These are phyloP conservation scores for Trichoderma brevicompactum DNA, from an alignment of 2,329 filamentous ascomycete genomes.

Conservation along the genomic window DNA sequence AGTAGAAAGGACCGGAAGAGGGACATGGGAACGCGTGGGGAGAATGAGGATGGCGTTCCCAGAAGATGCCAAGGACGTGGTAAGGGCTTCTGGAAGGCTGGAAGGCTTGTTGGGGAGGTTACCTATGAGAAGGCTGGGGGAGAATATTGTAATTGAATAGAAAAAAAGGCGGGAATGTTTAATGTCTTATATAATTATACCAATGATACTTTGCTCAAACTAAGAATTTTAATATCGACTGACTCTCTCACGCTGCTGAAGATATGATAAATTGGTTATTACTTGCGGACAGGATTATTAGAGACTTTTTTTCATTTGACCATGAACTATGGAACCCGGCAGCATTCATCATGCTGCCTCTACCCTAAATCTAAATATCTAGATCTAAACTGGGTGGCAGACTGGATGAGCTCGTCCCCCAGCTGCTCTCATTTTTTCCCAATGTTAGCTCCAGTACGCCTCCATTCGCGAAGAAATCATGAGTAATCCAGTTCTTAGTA, in stretches of 20 bases:
- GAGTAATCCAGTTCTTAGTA: conserved; percentile 62
- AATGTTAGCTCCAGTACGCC: conserved; percentile 60
- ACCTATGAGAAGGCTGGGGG: conserved; percentile 41
- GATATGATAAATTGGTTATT: not conserved
- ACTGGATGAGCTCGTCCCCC: conserved; percentile 15
- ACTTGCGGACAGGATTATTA: too few species aligned
- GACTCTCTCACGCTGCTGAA: not conserved
- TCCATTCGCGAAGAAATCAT: conserved; percentile 63
- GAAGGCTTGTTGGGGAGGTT: conserved; percentile 41
- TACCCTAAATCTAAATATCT: conserved; percentile 1
- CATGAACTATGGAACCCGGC: too few species aligned
- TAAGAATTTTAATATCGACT: not conserved
- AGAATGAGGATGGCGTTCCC: conserved; percentile 44
- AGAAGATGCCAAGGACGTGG: conserved; percentile 41
- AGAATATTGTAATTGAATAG: conserved; percentile 43
- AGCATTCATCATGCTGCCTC: not conserved
- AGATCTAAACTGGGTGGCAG: conserved; percentile 22
- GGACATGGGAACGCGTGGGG: conserved; percentile 42
- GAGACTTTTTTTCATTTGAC: not conserved
- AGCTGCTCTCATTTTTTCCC: conserved; percentile 54
- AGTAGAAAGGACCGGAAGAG: conserved; percentile 36
- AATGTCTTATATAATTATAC: conserved; percentile 7
- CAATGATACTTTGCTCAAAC: not conserved
- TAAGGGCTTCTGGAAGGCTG: conserved; percentile 38
- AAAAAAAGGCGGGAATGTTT: not conserved